Evolutionary conservation across 2,329 filamentous ascomycete genomes (phyloP), one percentile per base, ranked within the genome.

Genomic region (Colletotrichum incanum): DNA sequence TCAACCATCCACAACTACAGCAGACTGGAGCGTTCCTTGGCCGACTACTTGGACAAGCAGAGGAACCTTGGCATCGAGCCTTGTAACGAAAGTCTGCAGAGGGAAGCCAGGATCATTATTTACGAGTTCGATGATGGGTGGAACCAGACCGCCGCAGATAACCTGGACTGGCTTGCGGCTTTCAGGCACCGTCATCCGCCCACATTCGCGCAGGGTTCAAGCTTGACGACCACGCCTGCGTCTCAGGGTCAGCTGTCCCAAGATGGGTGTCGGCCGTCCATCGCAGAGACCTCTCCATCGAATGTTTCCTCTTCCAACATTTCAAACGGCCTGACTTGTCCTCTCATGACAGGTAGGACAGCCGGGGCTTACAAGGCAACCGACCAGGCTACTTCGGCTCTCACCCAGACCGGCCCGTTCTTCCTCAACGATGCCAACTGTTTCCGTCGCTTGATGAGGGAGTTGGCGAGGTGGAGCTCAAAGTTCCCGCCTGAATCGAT

Each of bases 91-190:
- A 86, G 88, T 56, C 78, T 92, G 49, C 89, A 91, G 75, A 82
- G 81, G 37, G 83, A 90, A 75, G 89, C 89, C 28, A 86, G 90
- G 73, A 83, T 90, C 63, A 89, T 91, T 75, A 89, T 92, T 28
- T 91, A 90, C 78, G 89, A 90, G 58, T 87, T 85, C 70, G 88
- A 91, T 64, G 89, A 92, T 75, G 86, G 86, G 12, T 91, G 90
- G 89, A 91, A 91, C 74, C 90, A 91, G 76, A 92, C 90, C 1
- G 87, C 86, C 0, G 88, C 89, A 3, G 90, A 92, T 74, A 88
- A 89, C 72, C 74, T 81, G 3, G 78, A 83, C 4, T 91, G 89
- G 87, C 81, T 92, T 1, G 78, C 81, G 4, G 80, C 84, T 16
- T 92, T 92, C 80, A 87, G 84, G 71, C 78, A 82, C 50, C 84